Evolutionary conservation across 176 grass and related monocot genomes (phyloP).

Genomic region (Cenchrus purpureus): DNA sequence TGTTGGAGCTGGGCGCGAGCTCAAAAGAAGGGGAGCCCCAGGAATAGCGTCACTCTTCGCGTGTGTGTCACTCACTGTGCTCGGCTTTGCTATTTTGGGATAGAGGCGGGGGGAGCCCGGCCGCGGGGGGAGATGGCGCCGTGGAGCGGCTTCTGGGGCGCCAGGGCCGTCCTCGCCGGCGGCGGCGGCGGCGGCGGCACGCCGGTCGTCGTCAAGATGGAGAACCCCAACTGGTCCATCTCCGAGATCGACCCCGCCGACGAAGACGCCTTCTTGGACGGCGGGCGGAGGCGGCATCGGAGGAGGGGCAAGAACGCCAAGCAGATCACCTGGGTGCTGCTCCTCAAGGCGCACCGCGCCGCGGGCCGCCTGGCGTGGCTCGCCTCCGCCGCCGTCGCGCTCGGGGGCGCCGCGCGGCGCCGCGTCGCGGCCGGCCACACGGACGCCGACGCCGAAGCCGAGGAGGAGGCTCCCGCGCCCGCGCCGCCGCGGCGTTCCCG

Average conservation of each 20-base stretch:
- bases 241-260: slow-evolving; percentile 56
- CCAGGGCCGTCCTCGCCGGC: slow-evolving; percentile 5
- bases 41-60: not conserved
- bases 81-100: slow-evolving; percentile 41
- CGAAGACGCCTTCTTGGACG: slow-evolving; percentile 22
- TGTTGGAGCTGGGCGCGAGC: slow-evolving; percentile 13
- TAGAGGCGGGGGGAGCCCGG: not conserved
- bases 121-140: slow-evolving; percentile 46
- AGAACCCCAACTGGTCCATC: slow-evolving; percentile 94
- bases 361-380: slow-evolving; percentile 76
- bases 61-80: slow-evolving; percentile 3
- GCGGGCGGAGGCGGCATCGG: not conserved
- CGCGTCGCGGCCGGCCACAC: slow-evolving; percentile 54
- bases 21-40: slow-evolving; percentile 46
- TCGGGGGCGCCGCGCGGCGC: slow-evolving; percentile 59
- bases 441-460: slow-evolving; percentile 52
- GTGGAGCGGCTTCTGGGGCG: slow-evolving; percentile 57
- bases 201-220: slow-evolving; percentile 88
- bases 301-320: slow-evolving; percentile 69
- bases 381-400: slow-evolving; percentile 55
- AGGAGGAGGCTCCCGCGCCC: not conserved
- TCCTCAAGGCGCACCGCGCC: slow-evolving; percentile 86
- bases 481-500: slow-evolving; percentile 37
- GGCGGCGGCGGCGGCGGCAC: slow-evolving; percentile 45
- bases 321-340: slow-evolving; percentile 94